phyloP scores from a whole-genome alignment of 371 early-diverging fungal genomes.

The Basidiobolus heterosporus region DNA sequence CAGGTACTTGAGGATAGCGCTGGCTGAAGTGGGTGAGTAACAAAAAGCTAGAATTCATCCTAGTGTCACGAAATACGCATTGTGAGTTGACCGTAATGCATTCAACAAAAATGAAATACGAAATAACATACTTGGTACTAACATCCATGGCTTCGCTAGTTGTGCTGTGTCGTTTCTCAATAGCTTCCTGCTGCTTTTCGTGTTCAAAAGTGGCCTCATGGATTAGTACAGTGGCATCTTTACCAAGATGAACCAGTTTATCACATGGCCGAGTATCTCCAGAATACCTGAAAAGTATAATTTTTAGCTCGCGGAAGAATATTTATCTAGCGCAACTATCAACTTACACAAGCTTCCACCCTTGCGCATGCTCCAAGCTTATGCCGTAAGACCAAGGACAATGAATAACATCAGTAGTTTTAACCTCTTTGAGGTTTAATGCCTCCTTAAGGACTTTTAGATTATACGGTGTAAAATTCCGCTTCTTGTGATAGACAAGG shows the following conservation, averaged over 20 bases:
- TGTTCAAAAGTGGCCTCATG: conserved; percentile 96
- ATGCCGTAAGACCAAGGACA: conserved; percentile 67
- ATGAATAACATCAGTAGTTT: conserved; percentile 60
- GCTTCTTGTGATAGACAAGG: conserved; percentile 8
- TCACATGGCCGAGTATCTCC: conserved; percentile 93
- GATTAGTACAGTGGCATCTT: conserved; percentile 60
- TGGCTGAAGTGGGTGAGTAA: conserved; percentile 97
- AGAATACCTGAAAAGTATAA: conserved; percentile 40
- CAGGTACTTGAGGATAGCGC: conserved; percentile 74
- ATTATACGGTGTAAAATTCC: background rate
- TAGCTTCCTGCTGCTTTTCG: conserved; percentile 62
- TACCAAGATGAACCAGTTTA: conserved; percentile 53
- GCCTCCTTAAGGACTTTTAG: background rate
- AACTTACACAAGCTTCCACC: conserved; percentile 47
- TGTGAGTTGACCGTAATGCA: background rate
- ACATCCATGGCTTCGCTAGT: conserved; percentile 76
- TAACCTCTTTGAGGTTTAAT: conserved; percentile 28
- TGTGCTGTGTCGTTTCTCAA: conserved; percentile 78
- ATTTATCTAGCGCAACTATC: conserved; percentile 6
- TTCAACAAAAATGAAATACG: background rate
- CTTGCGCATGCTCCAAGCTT: conserved; percentile 37
- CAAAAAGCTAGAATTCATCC: conserved; percentile 63
- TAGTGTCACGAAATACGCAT: conserved; percentile 5
- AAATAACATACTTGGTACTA: conserved; percentile 29
- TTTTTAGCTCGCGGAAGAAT: background rate